These are phyloP conservation scores for Knoxdaviesia capensis DNA, from an alignment of 2,329 filamentous ascomycete genomes.

Conservation along the genomic window DNA sequence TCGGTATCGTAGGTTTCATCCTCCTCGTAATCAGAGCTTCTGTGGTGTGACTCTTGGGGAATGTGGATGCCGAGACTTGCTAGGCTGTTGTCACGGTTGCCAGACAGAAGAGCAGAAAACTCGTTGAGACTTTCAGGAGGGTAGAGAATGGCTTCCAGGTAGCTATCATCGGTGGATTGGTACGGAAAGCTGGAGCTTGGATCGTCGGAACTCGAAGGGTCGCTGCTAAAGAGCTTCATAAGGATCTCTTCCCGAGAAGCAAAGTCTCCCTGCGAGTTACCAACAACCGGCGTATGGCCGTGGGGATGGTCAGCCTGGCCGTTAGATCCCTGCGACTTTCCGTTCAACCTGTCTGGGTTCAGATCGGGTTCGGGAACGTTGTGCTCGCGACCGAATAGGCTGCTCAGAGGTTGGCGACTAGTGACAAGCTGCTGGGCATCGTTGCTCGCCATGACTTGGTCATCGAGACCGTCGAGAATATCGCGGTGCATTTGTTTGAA, in stretches of 20 bases:
- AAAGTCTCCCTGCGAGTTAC: constrained; percentile 37
- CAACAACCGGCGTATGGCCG: constrained; percentile 33
- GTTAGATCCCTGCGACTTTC: constrained; percentile 41
- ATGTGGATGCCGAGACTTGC: background rate
- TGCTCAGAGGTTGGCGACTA: constrained; percentile 56
- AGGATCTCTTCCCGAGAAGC: constrained; percentile 41
- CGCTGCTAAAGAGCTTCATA: constrained; percentile 23
- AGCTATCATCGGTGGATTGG: constrained; percentile 6
- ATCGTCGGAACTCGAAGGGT: constrained; percentile 2
- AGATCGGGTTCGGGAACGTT: constrained; percentile 43
- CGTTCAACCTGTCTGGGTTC: constrained; percentile 36
- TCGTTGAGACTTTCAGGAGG: constrained; percentile 23
- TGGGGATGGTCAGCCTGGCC: constrained; percentile 46
- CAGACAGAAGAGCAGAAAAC: constrained; percentile 18
- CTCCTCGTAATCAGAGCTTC: background rate
- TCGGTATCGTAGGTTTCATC: background rate
- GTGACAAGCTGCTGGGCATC: constrained; percentile 60
- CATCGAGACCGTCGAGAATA: constrained; percentile 56
- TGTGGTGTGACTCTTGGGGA: background rate
- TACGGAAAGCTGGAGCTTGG: background rate
- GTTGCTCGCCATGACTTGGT: constrained; percentile 55
- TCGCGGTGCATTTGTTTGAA: constrained; percentile 81
- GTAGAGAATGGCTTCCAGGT: constrained; percentile 18
- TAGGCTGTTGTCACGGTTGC: background rate
- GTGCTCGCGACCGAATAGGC: constrained; percentile 52